These are phyloP conservation scores for Diaporthe vexans DNA, from an alignment of 2,329 filamentous ascomycete genomes.

Conservation along the genomic window DNA sequence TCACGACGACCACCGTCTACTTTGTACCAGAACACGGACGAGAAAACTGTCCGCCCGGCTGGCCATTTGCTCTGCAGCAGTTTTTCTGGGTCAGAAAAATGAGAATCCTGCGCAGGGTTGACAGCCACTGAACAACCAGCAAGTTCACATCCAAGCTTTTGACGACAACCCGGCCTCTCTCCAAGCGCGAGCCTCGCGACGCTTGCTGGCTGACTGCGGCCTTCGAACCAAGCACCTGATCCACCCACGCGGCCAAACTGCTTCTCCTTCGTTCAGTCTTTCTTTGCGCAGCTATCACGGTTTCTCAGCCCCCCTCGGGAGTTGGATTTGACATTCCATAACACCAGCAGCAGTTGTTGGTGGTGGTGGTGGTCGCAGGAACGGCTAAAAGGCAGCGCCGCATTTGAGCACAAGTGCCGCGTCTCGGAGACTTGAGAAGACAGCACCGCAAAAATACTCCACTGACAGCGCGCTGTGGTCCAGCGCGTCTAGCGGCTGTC, in stretches of 20 bases:
- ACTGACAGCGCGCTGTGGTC: slow-evolving; percentile 23
- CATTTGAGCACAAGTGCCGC: background rate
- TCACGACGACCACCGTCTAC: background rate
- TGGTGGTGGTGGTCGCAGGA: background rate
- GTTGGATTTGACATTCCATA: background rate
- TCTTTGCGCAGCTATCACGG: background rate
- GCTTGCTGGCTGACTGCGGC: background rate
- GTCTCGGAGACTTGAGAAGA: background rate
- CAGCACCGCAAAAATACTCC: background rate
- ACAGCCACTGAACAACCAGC: background rate
- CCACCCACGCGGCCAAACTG: slow-evolving; percentile 2
- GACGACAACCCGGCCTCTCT: background rate
- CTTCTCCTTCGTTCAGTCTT: background rate
- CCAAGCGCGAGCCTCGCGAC: background rate
- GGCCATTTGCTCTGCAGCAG: background rate
- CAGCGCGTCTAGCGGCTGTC: slow-evolving; percentile 41
- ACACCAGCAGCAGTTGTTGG: background rate
- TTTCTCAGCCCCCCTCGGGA: background rate
- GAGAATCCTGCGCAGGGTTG: background rate
- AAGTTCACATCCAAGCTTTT: background rate
- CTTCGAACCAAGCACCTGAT: slow-evolving; percentile 9
- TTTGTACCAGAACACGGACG: background rate
- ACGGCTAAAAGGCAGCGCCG: background rate
- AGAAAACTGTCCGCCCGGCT: background rate
- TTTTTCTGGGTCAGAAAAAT: background rate